Base-by-base conservation (phyloP, 2,329 filamentous ascomycete species). In the Ophiostoma ulmi region DNA sequence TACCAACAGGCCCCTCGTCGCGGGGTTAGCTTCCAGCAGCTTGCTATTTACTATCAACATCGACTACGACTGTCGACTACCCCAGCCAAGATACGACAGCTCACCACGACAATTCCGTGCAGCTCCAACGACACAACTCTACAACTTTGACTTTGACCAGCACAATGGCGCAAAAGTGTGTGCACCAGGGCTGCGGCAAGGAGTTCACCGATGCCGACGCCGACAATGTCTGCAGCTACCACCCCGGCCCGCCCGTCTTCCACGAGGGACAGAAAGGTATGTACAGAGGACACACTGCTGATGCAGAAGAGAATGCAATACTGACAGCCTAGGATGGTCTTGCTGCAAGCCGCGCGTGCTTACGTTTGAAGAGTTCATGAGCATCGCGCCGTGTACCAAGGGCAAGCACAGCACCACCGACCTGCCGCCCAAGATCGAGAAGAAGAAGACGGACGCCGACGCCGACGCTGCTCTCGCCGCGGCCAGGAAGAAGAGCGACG, bases 191-290 rank as follows among this genome's bases (percentile, higher is more conserved):
- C 79, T 99, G 95, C 81, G 93, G 91, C 77, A 98, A 97, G 85
- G 81, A 84, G 74, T 98, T 67, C 35, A 65, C 63, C 63, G 65
- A 93, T 80, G 89, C 89, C 67, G 91, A 97, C 79, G 81, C 89
- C 11, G 88, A 92, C 61, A 94, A 97, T 80, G 86, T 89, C 75
- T 99, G 95, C 82, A 83, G 88, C 76, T 98, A 97, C 83, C 95
- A 99, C 81, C 93, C 94, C 63, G 94, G 94, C 71, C 92, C 94
- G 74, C 95, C 95, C 65, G 86, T 95, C 79, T 99, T 99, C 80
- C 95, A 98, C 80, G 95, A 99, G 83, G 95, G 95, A 73, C 94
- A 97, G 82, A 98, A 99, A 89, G 95, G 94, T 97, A 83, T 78
- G 82, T 55, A 22, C 20, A 65, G 31, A 31, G 13, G n/a, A 35